phyloP scores from a whole-genome alignment of 371 early-diverging fungal genomes.

The Amoeboaphelidium protococcarum region DNA sequence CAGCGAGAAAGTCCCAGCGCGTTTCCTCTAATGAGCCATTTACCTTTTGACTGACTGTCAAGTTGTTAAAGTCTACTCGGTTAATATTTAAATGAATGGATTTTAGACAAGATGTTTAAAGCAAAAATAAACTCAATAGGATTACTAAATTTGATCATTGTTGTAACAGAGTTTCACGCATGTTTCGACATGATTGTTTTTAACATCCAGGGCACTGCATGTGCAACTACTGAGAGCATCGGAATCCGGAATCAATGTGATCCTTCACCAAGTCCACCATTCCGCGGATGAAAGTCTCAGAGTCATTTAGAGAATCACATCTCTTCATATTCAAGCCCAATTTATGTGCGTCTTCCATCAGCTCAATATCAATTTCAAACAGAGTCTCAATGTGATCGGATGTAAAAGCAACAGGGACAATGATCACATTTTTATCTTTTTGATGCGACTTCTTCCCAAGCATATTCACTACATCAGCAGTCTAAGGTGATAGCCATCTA shows the following conservation, averaged over 20 bases:
- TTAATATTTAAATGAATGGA: no score
- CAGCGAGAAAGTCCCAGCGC: no score
- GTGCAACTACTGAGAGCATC: constrained; percentile 32
- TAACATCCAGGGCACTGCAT: constrained; percentile 55
- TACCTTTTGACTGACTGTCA: no score
- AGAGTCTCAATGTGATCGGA: constrained; percentile 89
- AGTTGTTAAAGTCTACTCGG: no score
- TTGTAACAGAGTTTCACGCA: no score
- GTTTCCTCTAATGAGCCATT: no score
- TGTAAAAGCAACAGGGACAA: constrained; percentile 83
- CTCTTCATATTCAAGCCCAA: constrained; percentile 28
- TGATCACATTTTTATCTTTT: constrained; percentile 44
- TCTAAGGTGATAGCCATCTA: constrained; percentile 81
- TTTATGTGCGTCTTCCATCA: constrained; percentile 56
- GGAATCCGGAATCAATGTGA: constrained; percentile 29
- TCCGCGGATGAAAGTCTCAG: constrained; percentile 55
- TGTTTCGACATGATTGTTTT: constrained; percentile 35
- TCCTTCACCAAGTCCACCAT: constrained; percentile 58
- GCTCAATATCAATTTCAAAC: constrained; percentile 78
- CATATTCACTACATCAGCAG: constrained; percentile 43
- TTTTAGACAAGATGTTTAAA: no score
- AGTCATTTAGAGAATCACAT: constrained; percentile 68
- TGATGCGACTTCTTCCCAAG: constrained; percentile 23
- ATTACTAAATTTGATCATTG: no score
- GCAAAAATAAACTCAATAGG: no score